Conservation (phyloP, 2,329 filamentous ascomycete genomes). For the Diaporthe citri region DNA sequence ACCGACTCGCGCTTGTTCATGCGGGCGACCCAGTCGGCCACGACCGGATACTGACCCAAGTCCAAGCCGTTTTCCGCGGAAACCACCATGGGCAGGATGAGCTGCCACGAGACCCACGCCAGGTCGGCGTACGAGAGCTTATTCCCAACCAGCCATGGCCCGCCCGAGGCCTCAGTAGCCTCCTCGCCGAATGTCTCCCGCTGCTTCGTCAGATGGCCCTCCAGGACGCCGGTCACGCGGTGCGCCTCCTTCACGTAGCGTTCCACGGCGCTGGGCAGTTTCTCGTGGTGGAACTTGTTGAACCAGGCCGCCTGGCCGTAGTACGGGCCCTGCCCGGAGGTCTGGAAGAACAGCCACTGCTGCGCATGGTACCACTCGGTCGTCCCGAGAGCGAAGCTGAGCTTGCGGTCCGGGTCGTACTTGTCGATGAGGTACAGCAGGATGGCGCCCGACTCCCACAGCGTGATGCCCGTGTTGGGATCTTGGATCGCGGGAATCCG, state of each 20-base stretch:
- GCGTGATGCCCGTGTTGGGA: slow-evolving; percentile 58
- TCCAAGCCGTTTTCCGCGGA: background rate
- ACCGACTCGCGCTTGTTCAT: background rate
- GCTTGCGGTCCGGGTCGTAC: slow-evolving; percentile 57
- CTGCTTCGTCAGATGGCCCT: slow-evolving; percentile 31
- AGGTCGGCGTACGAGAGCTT: slow-evolving; percentile 35
- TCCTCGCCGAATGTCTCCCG: background rate
- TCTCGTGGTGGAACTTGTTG: slow-evolving; percentile 29
- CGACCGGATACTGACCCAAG: background rate
- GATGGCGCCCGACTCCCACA: slow-evolving; percentile 65
- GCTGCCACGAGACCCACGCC: slow-evolving; percentile 32
- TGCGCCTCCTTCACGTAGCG: slow-evolving; percentile 25
- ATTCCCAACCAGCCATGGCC: slow-evolving; percentile 35
- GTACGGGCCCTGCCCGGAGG: slow-evolving; percentile 58
- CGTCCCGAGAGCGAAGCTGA: slow-evolving; percentile 53
- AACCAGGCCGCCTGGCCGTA: slow-evolving; percentile 55
- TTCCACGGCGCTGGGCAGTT: slow-evolving; percentile 18
- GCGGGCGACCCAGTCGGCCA: slow-evolving; percentile 1
- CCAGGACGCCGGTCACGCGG: slow-evolving; percentile 31
- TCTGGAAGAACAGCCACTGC: slow-evolving; percentile 60
- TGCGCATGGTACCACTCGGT: slow-evolving; percentile 52
- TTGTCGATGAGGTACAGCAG: slow-evolving; percentile 59
- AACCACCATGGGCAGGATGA: background rate
- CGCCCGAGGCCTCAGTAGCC: background rate
- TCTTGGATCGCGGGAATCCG: slow-evolving; percentile 42